Conservation (phyloP, 2,329 filamentous ascomycete species). For the Alternaria burnsii region DNA sequence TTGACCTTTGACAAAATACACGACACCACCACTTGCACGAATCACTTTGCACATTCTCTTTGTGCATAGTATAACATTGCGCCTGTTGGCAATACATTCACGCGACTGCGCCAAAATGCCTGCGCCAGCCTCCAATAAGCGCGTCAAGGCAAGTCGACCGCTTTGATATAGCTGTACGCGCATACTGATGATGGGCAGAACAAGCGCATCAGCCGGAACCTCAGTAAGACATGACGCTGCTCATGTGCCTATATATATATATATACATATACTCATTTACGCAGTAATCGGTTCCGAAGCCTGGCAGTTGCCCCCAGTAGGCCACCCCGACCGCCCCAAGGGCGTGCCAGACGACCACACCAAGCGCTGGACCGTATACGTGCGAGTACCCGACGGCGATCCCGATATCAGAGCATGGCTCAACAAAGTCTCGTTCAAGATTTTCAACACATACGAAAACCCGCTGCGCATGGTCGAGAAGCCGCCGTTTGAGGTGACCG, state of each 20-base stretch:
- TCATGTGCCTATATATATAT: constrained; percentile 4
- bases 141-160: constrained; percentile 52
- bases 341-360: constrained; percentile 89
- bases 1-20: constrained; percentile 1
- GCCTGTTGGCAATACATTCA: neutral
- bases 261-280: constrained; percentile 32
- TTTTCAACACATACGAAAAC: constrained; percentile 96
- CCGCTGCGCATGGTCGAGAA: constrained; percentile 79
- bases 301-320: constrained; percentile 71
- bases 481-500: constrained; percentile 82
- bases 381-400: constrained; percentile 86
- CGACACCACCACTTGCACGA: neutral
- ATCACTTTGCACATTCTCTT: neutral
- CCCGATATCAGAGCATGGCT: constrained; percentile 92
- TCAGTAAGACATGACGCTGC: constrained; percentile 36
- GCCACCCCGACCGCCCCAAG: constrained; percentile 68
- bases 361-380: constrained; percentile 95
- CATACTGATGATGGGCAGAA: constrained; percentile 42
- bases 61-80: neutral
- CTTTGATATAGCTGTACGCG: neutral
- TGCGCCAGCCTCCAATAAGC: constrained; percentile 63
- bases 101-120: constrained; percentile 54
- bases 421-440: constrained; percentile 96
- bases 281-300: constrained; percentile 60
- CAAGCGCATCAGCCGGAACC: constrained; percentile 52